phyloP scores from a whole-genome alignment of 345 rosid genomes.

The Sisymbrium irio region DNA sequence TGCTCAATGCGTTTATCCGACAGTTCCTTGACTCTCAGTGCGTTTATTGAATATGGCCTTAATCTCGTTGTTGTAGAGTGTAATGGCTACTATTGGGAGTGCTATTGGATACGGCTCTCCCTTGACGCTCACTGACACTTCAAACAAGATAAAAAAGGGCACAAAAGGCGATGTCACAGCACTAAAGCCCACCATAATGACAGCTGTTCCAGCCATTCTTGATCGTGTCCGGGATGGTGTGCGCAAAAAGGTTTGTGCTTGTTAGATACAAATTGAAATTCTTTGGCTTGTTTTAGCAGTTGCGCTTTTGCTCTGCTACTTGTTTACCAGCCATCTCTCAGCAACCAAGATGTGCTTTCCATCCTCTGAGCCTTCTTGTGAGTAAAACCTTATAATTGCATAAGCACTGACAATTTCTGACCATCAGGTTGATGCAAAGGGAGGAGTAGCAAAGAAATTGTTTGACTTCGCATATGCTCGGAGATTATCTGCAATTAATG shows the following conservation, averaged over 20 bases:
- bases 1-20: background rate
- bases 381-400: background rate
- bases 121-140: constrained; percentile 93
- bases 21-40: constrained; percentile 2
- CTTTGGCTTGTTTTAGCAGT: background rate
- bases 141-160: constrained; percentile 86
- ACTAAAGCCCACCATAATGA: constrained; percentile 82
- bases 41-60: constrained; percentile 5
- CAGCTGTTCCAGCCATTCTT: constrained; percentile 99
- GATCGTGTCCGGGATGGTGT: constrained; percentile 99
- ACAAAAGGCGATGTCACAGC: constrained; percentile 88
- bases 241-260: constrained; percentile 68
- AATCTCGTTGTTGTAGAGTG: constrained; percentile 47
- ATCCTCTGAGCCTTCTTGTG: background rate
- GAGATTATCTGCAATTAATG: constrained; percentile 85
- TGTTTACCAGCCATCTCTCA: background rate
- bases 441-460: constrained; percentile 73
- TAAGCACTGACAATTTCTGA: constrained; percentile 10
- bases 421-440: constrained; percentile 77
- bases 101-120: constrained; percentile 95
- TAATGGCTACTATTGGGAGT: constrained; percentile 82
- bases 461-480: constrained; percentile 93
- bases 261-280: background rate
- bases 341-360: constrained; percentile 3
- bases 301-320: constrained; percentile 7